Percentiles rank a stretch among this genome's conserved stretches.
phyloP scores from a whole-genome alignment of 2,329 filamentous ascomycete species.

The Lecanosticta acicola region DNA sequence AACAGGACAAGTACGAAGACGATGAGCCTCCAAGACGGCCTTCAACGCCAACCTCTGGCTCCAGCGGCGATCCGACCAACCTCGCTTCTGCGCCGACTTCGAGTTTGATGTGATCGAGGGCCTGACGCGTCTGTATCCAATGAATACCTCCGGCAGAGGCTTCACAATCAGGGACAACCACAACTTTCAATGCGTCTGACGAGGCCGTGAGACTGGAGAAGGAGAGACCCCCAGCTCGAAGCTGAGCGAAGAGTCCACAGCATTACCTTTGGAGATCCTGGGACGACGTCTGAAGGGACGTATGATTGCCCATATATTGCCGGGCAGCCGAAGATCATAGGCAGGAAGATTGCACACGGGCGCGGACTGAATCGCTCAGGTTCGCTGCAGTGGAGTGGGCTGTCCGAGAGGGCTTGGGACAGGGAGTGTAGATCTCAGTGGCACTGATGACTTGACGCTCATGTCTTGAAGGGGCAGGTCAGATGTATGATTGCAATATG shows the following conservation, averaged over 20 bases:
- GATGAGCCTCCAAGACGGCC: conserved; percentile 4
- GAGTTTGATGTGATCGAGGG: conserved; percentile 9
- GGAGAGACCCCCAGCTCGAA: conserved; percentile 1
- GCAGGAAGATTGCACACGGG: conserved; percentile 8
- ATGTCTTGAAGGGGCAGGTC: too few relatives aligned
- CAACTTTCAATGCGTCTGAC: conserved; percentile 8
- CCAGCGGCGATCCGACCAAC: conserved; percentile 2
- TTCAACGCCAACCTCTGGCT: too few relatives aligned
- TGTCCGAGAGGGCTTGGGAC: conserved; percentile 8
- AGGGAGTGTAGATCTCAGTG: neutral
- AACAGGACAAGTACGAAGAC: conserved; percentile 6
- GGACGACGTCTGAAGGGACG: conserved; percentile 5
- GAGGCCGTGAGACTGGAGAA: conserved; percentile 14
- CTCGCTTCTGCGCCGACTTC: conserved; percentile 11
- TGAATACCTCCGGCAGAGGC: neutral
- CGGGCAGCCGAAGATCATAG: conserved; percentile 1
- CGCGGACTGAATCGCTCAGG: conserved; percentile 2
- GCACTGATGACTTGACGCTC: neutral
- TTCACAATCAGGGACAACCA: conserved; percentile 4
- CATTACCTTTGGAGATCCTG: conserved; percentile 5
- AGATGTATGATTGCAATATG: too few relatives aligned
- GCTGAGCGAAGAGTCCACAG: neutral
- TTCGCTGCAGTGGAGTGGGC: conserved; percentile 3
- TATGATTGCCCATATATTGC: conserved; percentile 6
- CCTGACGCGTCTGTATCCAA: conserved; percentile 11